A percentile compares a stretch with the other conserved stretches of the same genome.
Evolutionary conservation across 2,329 filamentous ascomycete species (phyloP).

Genomic region (Septoria linicola): DNA sequence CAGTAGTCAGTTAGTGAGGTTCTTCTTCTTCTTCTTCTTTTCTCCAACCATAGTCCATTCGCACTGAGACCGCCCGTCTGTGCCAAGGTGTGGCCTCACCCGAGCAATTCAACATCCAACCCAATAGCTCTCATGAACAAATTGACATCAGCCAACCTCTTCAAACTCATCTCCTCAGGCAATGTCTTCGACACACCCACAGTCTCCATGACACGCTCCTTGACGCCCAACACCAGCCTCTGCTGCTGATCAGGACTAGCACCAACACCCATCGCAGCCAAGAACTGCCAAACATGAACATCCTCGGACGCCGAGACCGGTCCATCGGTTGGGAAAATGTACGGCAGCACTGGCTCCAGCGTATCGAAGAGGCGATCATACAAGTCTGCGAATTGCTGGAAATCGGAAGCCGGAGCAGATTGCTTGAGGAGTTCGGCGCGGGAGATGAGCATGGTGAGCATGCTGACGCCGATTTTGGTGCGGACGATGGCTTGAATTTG

Average conservation of each 20-base stretch:
- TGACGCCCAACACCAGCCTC: slow-evolving; percentile 88
- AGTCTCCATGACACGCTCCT: slow-evolving; percentile 96
- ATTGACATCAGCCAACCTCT: slow-evolving; percentile 88
- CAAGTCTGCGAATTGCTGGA: slow-evolving; percentile 76
- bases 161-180: slow-evolving; percentile 78
- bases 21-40: neutral
- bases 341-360: slow-evolving; percentile 77
- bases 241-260: slow-evolving; percentile 94
- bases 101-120: slow-evolving; percentile 83
- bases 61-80: too few relatives aligned
- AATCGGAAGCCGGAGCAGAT: slow-evolving; percentile 64
- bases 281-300: slow-evolving; percentile 96
- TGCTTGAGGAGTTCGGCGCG: slow-evolving; percentile 89
- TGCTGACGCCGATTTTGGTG: slow-evolving; percentile 82
- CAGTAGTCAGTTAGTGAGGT: too few relatives aligned
- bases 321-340: slow-evolving; percentile 89
- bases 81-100: slow-evolving; percentile 45
- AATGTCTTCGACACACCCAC: slow-evolving; percentile 85
- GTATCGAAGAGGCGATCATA: slow-evolving; percentile 87
- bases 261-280: slow-evolving; percentile 91
- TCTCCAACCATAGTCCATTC: neutral
- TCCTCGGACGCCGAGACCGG: slow-evolving; percentile 69
- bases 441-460: slow-evolving; percentile 91
- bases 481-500: slow-evolving; percentile 82
- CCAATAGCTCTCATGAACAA: slow-evolving; percentile 98